Percentiles rank a stretch among this genome's conserved stretches.
These are phyloP conservation scores for Puccinia horiana DNA, from an alignment of 1,284 basidiomycete species.

Conservation along the genomic window DNA sequence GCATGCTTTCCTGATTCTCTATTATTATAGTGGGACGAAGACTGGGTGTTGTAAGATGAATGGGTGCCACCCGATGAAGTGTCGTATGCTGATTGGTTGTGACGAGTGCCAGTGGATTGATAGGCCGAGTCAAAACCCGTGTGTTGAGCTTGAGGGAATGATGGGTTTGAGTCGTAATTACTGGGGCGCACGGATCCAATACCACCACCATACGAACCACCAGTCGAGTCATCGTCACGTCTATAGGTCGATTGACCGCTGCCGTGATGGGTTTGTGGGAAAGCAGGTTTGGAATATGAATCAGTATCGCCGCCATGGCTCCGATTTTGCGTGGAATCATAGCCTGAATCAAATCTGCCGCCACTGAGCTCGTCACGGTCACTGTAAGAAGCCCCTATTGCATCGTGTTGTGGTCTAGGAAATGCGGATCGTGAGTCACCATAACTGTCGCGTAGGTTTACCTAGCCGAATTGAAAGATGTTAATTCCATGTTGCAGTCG, in stretches of 20 bases:
- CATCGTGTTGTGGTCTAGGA: slow-evolving; percentile 5
- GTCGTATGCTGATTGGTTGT: background rate
- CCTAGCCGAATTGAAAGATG: background rate
- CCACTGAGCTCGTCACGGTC: background rate
- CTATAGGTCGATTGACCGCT: background rate
- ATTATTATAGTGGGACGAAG: background rate
- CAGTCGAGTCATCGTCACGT: background rate
- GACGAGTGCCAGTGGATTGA: background rate
- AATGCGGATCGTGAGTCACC: background rate
- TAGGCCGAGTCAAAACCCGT: background rate
- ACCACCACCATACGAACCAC: background rate
- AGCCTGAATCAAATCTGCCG: background rate
- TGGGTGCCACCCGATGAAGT: background rate
- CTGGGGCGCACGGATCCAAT: background rate
- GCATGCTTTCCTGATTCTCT: slow-evolving; percentile 1
- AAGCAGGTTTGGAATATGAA: background rate
- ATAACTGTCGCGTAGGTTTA: background rate
- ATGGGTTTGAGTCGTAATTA: background rate
- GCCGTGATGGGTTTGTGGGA: background rate
- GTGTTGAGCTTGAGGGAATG: slow-evolving; percentile 22
- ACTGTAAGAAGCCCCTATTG: slow-evolving; percentile 1
- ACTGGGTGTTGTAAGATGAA: background rate
- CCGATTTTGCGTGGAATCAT: background rate
- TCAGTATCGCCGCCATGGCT: background rate
- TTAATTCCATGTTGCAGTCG: background rate